These are phyloP conservation scores for Sicyos edulis DNA, from an alignment of 306 rosid species.

Conservation along the genomic window DNA sequence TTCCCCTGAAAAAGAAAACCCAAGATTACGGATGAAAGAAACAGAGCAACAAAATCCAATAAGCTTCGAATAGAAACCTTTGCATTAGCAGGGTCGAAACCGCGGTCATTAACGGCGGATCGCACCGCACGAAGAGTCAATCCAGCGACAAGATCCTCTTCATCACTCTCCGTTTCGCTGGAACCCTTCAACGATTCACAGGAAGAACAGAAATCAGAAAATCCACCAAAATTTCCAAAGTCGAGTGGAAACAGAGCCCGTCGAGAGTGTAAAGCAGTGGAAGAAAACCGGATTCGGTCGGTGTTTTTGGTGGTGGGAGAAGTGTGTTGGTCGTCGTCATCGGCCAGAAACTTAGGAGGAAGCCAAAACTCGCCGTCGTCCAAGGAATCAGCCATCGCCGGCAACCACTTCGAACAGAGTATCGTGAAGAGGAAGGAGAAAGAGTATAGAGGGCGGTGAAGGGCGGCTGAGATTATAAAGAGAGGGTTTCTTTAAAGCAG, in stretches of 20 bases:
- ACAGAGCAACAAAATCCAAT: not conserved
- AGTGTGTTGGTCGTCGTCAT: conserved; percentile 23
- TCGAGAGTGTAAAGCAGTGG: not conserved
- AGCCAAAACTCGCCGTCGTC: conserved; percentile 79
- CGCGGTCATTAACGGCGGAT: conserved; percentile 33
- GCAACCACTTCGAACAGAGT: not conserved
- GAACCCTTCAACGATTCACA: conserved; percentile 46
- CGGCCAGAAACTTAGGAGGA: conserved; percentile 61
- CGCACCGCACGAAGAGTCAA: conserved; percentile 54
- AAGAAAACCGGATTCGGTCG: not conserved
- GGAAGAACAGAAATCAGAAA: conserved; percentile 49
- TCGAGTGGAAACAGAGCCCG: conserved; percentile 24
- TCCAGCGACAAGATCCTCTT: conserved; percentile 52
- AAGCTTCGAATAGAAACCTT: conserved; percentile 29
- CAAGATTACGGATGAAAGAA: not conserved
- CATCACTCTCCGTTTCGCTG: conserved; percentile 77
- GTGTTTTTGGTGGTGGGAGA: too few relatives aligned
- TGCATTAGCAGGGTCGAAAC: conserved; percentile 18
- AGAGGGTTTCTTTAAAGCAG: conserved; percentile 13
- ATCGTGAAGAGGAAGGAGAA: too few relatives aligned
- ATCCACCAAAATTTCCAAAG: conserved; percentile 23
- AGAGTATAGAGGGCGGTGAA: not conserved
- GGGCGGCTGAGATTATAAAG: not conserved
- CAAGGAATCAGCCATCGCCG: conserved; percentile 35
- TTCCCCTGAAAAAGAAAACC: conserved; percentile 18